A percentile compares a stretch with the other conserved stretches of the same genome.
These are phyloP conservation scores for Scedosporium dehoogii DNA, from an alignment of 2,329 filamentous ascomycete genomes.

Conservation along the genomic window DNA sequence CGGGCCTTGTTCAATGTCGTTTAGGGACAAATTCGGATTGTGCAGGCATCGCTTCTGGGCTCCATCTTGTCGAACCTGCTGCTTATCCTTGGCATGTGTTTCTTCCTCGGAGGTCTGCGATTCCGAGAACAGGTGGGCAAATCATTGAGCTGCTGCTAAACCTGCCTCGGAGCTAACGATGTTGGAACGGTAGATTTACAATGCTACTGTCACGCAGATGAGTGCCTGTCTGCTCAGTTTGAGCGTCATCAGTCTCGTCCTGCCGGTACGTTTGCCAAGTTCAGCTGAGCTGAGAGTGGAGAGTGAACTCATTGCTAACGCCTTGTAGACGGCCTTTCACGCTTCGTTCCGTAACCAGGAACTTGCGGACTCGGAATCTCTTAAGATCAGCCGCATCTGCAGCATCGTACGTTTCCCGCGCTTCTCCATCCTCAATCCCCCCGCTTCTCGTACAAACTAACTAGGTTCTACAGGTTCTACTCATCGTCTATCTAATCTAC, in stretches of 20 bases:
- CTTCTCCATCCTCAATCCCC: neutral
- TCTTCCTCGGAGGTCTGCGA: constrained; percentile 74
- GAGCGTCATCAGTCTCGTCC: constrained; percentile 77
- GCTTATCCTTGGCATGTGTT: constrained; percentile 85
- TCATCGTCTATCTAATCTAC: constrained; percentile 75
- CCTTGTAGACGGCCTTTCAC: constrained; percentile 69
- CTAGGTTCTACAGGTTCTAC: constrained; percentile 44
- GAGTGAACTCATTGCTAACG: neutral
- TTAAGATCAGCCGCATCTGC: constrained; percentile 82
- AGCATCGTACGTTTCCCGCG: constrained; percentile 56
- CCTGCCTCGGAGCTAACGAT: neutral
- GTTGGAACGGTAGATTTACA: constrained; percentile 57
- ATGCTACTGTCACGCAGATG: constrained; percentile 93
- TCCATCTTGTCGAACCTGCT: constrained; percentile 84
- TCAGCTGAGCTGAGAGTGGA: neutral
- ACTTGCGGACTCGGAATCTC: constrained; percentile 57
- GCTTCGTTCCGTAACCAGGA: constrained; percentile 62
- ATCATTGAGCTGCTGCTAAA: neutral
- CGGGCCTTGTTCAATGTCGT: neutral
- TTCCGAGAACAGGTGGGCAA: constrained; percentile 68
- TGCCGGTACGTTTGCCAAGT: constrained; percentile 49
- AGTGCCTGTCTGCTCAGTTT: constrained; percentile 85
- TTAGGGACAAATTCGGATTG: constrained; percentile 74
- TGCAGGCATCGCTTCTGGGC: constrained; percentile 81
- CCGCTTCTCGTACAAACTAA: neutral